Evolutionary conservation across 306 rosid species (phyloP), one percentile per base, ranked within the genome.

Genomic region (Quercus rubra): DNA sequence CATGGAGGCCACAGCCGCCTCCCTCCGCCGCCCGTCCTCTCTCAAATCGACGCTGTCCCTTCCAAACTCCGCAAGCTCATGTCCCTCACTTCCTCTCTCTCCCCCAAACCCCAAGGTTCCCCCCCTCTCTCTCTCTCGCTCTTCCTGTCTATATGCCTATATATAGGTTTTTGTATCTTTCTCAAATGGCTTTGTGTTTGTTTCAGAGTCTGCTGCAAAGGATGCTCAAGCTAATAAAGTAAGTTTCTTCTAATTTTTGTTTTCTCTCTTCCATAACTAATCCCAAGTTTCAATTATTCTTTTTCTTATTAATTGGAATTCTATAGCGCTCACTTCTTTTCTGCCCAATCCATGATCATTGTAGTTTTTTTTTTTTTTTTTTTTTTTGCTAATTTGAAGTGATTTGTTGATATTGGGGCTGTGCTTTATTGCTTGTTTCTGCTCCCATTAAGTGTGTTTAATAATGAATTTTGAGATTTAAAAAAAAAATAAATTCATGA

Each of bases 1-100:
- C 97, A 94, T 62, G 99, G 99, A 25, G 90, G 90, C 62, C 81
- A 81, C 85, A 80, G 6, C 35, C 85, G 83, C 57, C 99, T 94
- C 9, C 99, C 99, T 38, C 99, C 97, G 1, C 95, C 99, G 1
- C 99, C 99, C n/a, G 77, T 84, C 46, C 21, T 72, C 57, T 89
- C 94, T 38, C 55, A 91, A 74, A 68, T 62, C 74, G 92, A 95
- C 9, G 87, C 89, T 77, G 55, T 95, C 28, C 98, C 98, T 19
- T 86, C 88, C 43, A 92, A 91, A 77, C 97, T 95, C 23, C 97
- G 98, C 62, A 59, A 83, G 77, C 80, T 95, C 78, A 86, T 92
- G 46, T 77, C 91, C 74, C 79, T 91, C 79, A 73, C 92, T 27
- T 75, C 93, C 54, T 8, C 80, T 68, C 75, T 30, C 9, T 54